Evolutionary conservation across 495 filamentous ascomycete species (phyloP), one percentile per base, ranked within the genome.

Genomic region (Cairneyella variabilis): DNA sequence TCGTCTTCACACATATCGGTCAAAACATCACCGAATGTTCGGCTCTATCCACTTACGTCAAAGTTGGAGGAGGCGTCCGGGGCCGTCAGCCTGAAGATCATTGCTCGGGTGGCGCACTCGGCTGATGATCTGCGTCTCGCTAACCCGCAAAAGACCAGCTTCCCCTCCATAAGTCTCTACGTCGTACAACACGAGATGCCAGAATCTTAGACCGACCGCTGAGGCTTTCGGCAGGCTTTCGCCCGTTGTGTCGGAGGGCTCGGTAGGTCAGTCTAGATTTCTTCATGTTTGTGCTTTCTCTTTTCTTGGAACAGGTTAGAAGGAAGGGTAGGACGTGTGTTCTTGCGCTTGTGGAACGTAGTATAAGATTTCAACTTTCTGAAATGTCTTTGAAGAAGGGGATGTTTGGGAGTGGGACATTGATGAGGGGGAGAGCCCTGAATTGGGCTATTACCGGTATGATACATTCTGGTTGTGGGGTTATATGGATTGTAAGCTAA

Each of bases 391-490:
- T n/a, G n/a, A 40, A 22, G 7, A 45, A 21, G 28, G 48, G 30
- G 17, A 32, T 54, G 1, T 55, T 55, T 48, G 30, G 44, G 9
- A 28, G 38, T 20, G 41, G 45, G 18, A 26, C 43, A 9, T 14
- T 16, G 3, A 26, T 48, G 22, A 38, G 2, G 43, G 53, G 53
- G 0, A 14, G 43, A 18, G 30, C n/a, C 16, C 53, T 55, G 14
- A 40, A 55, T 21, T 55, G 53, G 53, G 53, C 53, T 16, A 41
- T 55, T 27, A 55, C 53, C 2, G 53, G 53, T 48, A 20, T 8
- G 28, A n/a, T n/a, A n/a, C n/a, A n/a, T 36, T 54, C 25, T 17
- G 17, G 30, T 11, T 22, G 2, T 17, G 8, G 12, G 4, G 7
- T 5, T 17, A 12, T 0, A 21, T 12, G 22, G 28, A 21, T 41